These are phyloP conservation scores for Trichoderma gamsii DNA, from an alignment of 495 filamentous ascomycete genomes.

Conservation along the genomic window DNA sequence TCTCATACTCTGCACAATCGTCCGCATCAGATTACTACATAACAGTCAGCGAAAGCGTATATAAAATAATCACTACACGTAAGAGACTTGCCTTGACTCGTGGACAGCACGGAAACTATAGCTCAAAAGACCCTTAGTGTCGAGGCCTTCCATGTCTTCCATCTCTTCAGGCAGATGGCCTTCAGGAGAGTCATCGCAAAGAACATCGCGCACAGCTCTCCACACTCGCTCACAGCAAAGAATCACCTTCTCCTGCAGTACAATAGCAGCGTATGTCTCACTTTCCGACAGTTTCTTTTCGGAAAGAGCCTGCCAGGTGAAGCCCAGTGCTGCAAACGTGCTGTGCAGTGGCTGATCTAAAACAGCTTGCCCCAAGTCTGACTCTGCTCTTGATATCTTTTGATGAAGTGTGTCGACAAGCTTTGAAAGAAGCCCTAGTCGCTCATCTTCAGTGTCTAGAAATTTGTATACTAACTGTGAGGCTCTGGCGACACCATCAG, in stretches of 20 bases:
- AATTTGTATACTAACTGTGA: slow-evolving; percentile 45
- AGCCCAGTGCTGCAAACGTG: slow-evolving; percentile 56
- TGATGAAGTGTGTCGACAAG: slow-evolving; percentile 48
- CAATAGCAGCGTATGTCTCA: slow-evolving; percentile 35
- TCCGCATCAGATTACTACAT: slow-evolving; percentile 51
- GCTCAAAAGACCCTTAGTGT: slow-evolving; percentile 81
- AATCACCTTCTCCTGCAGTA: slow-evolving; percentile 51
- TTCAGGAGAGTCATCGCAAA: slow-evolving; percentile 90
- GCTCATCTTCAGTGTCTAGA: slow-evolving; percentile 35
- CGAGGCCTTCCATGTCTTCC: slow-evolving; percentile 58
- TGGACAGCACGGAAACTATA: slow-evolving; percentile 91
- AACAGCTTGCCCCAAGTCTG: slow-evolving; percentile 54
- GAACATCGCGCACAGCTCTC: slow-evolving; percentile 61
- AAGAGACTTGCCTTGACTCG: slow-evolving; percentile 67
- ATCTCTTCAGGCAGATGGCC: slow-evolving; percentile 71
- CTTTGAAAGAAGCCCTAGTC: slow-evolving; percentile 37
- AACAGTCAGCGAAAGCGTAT: slow-evolving; percentile 20
- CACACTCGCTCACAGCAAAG: slow-evolving; percentile 59
- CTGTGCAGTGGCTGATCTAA: slow-evolving; percentile 64
- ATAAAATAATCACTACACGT: slow-evolving; percentile 17
- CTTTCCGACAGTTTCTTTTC: slow-evolving; percentile 25
- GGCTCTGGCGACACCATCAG: slow-evolving; percentile 71
- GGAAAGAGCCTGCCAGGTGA: slow-evolving; percentile 39
- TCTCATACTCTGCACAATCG: slow-evolving; percentile 43
- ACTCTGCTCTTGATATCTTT: slow-evolving; percentile 50